Evolutionary conservation across 106 monocot species (phyloP), one percentile per base, ranked within the genome.

Genomic region (Triglochin maritima): DNA sequence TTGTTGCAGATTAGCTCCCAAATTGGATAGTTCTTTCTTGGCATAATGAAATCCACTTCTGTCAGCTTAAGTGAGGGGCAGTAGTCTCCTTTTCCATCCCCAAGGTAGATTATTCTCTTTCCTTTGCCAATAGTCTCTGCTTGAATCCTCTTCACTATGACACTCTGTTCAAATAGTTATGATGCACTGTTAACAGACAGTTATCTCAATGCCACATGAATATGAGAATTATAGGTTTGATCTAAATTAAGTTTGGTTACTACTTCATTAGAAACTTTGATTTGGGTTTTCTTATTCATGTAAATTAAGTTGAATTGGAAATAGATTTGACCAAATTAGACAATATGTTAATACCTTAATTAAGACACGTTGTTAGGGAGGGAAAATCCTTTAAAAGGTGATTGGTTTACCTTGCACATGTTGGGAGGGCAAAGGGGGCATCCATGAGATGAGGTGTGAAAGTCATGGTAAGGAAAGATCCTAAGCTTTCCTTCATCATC

Each of bases 71-170:
- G 61, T 10, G 61, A 44, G 3, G 75, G 75, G 66, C 74, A 74
- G 49, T 67, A 74, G 4, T 74, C 74, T n/a, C 67, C 67, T 43
- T 60, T 67, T 41, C 74, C 74, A 51, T 74, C 74, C 8, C 74
- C 74, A 44, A 74, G 41, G 49, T 74, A 74, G 47, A 74, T 67
- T 11, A 67, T 41, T 9, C 48, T 49, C 49, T 59, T 59, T 44
- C 6, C 49, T 43, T 67, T 50, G 12, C 6, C 57, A 5, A 41
- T 3, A 12, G 10, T 11, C 9, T 58, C 58, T 29, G 59, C 49
- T 67, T 49, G 64, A 4, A 74, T 74, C 50, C 74, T 17, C 60
- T 74, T 47, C 3, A 74, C 11, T n/a, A 74, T 67, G 59, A 48
- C 49, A n/a, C 74, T 57, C 74, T 74, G 66, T 41, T 17, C 29